These are phyloP conservation scores for Cercospora janseana DNA, from an alignment of 2,329 filamentous ascomycete species.

Conservation along the genomic window DNA sequence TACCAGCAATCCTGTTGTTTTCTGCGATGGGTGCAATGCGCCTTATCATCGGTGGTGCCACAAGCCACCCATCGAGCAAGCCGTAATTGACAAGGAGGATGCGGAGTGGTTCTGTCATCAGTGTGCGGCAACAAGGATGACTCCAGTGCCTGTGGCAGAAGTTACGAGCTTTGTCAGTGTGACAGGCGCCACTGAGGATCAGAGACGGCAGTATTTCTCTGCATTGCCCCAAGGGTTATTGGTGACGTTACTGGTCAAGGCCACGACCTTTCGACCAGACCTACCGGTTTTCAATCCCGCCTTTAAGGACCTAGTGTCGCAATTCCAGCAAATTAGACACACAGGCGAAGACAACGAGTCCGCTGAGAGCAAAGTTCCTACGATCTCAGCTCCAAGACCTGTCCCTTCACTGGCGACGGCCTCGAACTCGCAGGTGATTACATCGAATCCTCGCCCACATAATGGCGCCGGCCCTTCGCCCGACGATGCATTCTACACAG, in stretches of 20 bases:
- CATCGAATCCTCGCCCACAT: constrained; percentile 35
- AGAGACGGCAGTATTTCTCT: constrained; percentile 54
- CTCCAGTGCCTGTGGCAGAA: constrained; percentile 43
- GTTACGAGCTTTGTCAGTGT: constrained; percentile 42
- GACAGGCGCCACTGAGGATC: constrained; percentile 32
- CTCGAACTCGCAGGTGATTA: no score
- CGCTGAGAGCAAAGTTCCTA: neutral
- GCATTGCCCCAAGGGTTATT: constrained; percentile 61
- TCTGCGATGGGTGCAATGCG: constrained; percentile 77
- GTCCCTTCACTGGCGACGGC: no score
- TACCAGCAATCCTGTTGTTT: constrained; percentile 74
- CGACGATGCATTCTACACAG: constrained; percentile 56
- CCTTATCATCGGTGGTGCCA: constrained; percentile 83
- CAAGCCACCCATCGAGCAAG: constrained; percentile 68
- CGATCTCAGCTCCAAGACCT: constrained; percentile 18
- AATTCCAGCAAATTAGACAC: constrained; percentile 15
- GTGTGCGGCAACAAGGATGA: constrained; percentile 55
- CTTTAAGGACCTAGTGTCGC: constrained; percentile 18
- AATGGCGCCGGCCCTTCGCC: constrained; percentile 3
- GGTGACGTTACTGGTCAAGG: constrained; percentile 62
- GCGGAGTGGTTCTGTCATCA: constrained; percentile 69
- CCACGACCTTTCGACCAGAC: constrained; percentile 61
- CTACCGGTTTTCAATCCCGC: constrained; percentile 62
- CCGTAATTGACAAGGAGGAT: constrained; percentile 64
- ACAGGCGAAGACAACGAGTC: neutral